Base-by-base conservation (phyloP, 164 flowering plant species). In the Malania oleifera region DNA sequence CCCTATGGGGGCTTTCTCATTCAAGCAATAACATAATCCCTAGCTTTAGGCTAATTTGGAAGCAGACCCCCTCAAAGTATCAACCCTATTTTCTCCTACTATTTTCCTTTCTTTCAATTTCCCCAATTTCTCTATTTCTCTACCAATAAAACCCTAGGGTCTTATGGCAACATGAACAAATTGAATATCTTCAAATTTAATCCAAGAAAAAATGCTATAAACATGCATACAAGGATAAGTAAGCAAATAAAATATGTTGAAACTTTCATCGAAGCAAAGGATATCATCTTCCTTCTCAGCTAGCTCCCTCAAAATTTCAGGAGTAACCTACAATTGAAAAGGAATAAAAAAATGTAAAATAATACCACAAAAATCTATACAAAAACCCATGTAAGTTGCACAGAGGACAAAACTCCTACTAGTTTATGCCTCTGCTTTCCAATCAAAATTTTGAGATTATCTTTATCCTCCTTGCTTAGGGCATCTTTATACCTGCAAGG, bases 221-320 rank as follows among this genome's bases (percentile, higher is more conserved):
- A 2, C 41, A 38, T 38, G 41, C 41, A 38, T 15, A 38, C 14
- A 2, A 38, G n/a, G n/a, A n/a, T n/a, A n/a, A n/a, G n/a, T n/a
- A n/a, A n/a, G n/a, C n/a, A n/a, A n/a, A n/a, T n/a, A n/a, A n/a
- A n/a, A n/a, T n/a, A n/a, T n/a, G n/a, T n/a, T n/a, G n/a, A n/a
- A n/a, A n/a, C n/a, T n/a, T n/a, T n/a, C n/a, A n/a, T n/a, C n/a
- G n/a, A 29, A 31, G 19, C 19, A 56, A 85, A 87, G 95, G 97
- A 87, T 89, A 61, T 82, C 85, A 56, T 78, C 86, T 68, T 82
- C 86, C 73, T 80, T 78, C 66, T 92, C 96, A 29, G 96, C 96
- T 29, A 93, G 78, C 77, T 89, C 96, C 70, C 93, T 80, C 24
- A 56, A 62, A 55, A 93, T 87, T 80, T 89, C 98, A 51, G 90